phyloP scores from a whole-genome alignment of 129 eudicot species.

The Silybum marianum region DNA sequence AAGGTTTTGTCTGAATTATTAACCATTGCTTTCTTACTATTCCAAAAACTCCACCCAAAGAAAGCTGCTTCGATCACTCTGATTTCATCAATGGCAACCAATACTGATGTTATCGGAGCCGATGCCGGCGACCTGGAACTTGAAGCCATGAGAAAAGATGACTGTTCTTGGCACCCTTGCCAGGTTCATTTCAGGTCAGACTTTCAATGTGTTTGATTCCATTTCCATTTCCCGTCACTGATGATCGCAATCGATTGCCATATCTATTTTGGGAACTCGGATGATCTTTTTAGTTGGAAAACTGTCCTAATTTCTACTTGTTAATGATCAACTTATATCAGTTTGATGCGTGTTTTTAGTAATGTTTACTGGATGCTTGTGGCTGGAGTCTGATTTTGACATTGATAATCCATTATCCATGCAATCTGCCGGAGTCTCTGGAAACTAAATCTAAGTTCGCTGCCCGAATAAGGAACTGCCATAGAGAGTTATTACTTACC shows the following conservation, averaged over 20 bases:
- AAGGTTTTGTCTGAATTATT: constrained; percentile 26
- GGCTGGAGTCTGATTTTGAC: constrained; percentile 20
- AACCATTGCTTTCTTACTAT: background rate
- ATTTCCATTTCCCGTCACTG: background rate
- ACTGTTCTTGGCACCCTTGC: constrained; percentile 73
- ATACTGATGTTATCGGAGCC: constrained; percentile 8
- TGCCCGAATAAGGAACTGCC: background rate
- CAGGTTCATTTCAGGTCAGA: constrained; percentile 52
- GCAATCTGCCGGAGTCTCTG: constrained; percentile 5
- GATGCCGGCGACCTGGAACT: constrained; percentile 46
- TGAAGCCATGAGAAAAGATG: constrained; percentile 59
- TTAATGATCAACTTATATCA: background rate
- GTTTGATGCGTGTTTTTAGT: background rate
- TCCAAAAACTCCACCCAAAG: constrained; percentile 17
- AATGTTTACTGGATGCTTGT: constrained; percentile 12
- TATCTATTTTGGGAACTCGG: background rate
- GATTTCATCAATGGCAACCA: constrained; percentile 29
- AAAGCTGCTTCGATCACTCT: constrained; percentile 19
- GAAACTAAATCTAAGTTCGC: background rate
- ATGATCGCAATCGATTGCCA: background rate
- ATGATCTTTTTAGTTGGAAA: background rate
- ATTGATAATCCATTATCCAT: background rate
- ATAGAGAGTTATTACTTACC: constrained; percentile 1
- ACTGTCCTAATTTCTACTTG: background rate
- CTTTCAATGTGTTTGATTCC: background rate